A percentile compares a stretch with the other conserved stretches of the same genome.
Conservation (phyloP, 2,329 filamentous ascomycete genomes). For the Ilyonectria destructans region DNA sequence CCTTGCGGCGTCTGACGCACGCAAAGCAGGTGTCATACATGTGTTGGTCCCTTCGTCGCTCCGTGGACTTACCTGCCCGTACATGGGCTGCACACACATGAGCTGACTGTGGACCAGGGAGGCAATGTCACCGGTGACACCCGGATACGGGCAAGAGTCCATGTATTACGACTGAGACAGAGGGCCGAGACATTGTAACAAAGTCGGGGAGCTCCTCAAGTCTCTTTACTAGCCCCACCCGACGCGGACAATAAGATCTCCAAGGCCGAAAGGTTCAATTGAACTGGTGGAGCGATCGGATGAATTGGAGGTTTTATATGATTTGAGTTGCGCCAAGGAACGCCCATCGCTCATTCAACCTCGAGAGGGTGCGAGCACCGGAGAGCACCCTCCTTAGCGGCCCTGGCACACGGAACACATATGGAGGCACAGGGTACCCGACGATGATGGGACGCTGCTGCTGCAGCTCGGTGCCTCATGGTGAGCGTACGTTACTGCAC, state of each 20-base stretch:
- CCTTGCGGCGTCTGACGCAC: slow-evolving; percentile 17
- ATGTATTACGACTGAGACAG: neutral
- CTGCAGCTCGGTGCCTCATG: neutral
- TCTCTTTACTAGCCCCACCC: slow-evolving; percentile 13
- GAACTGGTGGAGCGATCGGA: slow-evolving; percentile 8
- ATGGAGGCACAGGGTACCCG: neutral
- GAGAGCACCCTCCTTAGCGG: neutral
- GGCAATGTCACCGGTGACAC: slow-evolving; percentile 9
- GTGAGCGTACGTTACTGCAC: slow-evolving; percentile 10
- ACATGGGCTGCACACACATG: neutral
- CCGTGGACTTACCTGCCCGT: neutral
- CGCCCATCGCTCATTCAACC: neutral
- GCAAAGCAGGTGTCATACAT: slow-evolving; percentile 25
- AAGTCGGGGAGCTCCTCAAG: slow-evolving; percentile 6
- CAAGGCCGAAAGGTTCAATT: neutral
- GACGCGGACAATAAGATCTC: neutral
- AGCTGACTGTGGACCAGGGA: slow-evolving; percentile 3
- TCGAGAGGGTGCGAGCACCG: neutral
- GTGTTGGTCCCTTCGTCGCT: slow-evolving; percentile 11
- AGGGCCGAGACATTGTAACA: neutral
- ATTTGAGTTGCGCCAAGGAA: slow-evolving; percentile 21
- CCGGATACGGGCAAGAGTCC: neutral
- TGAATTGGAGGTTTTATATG: neutral
- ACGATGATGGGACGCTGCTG: neutral
- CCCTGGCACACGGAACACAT: neutral